Evolutionary conservation across 2,329 filamentous ascomycete genomes (phyloP), one percentile per base, ranked within the genome.

Genomic region (Aureobasidium subglaciale): DNA sequence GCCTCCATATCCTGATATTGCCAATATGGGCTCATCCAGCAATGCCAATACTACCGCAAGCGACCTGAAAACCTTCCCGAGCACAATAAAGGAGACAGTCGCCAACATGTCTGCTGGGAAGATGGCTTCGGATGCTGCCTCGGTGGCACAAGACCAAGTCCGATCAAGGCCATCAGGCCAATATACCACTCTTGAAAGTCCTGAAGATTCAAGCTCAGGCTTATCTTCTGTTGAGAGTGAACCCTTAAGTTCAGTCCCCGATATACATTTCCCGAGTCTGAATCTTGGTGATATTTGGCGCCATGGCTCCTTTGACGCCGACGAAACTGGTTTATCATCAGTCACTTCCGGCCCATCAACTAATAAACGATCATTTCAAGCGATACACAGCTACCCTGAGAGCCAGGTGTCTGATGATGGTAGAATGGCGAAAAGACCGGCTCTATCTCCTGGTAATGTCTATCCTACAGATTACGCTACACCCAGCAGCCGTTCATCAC

Each of bases 291-390:
- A 49, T 22, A 57, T 57, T 10, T 34, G 54, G 7, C 37, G 56
- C 20, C 54, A 54, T 54, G 56, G 56, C 25, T 57, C 56, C 3
- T 45, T 57, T 15, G 48, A 57, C 27, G 24, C 53, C 48, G 59
- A 60, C 25, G 59, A 60, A 20, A 60, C 59, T n/a, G 54, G 55
- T 8, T 40, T 60, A 22, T 60, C 59, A 29, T 58, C 56, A 24
- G 55, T 57, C n/a, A 45, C 59, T 24, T 58, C 59, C 20, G 56
- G 52, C 20, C 59, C 34, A 37, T 32, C 54, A 4, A 50, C 55
- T 22, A 45, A 55, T 27, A 56, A 59, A 24, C 54, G 54, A 20
- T 30, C 55, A n/a, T 57, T 56, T 16, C 40, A 57, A 34, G 48
- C 22, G 16, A 48, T 55, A 29, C 41, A 55, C 27, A 60, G 55